These are phyloP conservation scores for Phylloporus sp. DNA, from an alignment of 768 basidiomycete genomes.

Conservation along the genomic window DNA sequence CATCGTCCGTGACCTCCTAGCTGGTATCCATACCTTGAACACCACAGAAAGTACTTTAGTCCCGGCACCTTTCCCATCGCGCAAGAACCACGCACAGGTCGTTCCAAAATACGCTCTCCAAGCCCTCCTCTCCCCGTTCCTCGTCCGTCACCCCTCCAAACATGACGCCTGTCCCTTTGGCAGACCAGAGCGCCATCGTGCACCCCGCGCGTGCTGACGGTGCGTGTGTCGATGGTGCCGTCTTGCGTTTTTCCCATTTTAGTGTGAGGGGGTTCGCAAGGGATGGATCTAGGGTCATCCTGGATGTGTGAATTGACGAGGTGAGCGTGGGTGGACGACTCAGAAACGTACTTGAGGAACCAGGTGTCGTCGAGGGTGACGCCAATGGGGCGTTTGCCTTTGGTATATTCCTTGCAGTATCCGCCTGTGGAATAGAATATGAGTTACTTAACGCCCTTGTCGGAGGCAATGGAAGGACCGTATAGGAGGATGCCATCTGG, in stretches of 20 bases:
- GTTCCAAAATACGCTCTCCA: conserved; percentile 85
- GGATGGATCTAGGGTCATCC: conserved; percentile 29
- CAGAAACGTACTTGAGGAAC: conserved; percentile 62
- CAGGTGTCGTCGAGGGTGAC: conserved; percentile 90
- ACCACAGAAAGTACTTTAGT: background rate
- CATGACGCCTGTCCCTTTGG: conserved; percentile 64
- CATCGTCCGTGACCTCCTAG: conserved; percentile 69
- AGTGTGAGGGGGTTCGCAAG: conserved; percentile 37
- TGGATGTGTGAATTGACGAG: conserved; percentile 6
- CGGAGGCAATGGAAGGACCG: conserved; percentile 38
- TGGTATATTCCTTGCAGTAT: conserved; percentile 85
- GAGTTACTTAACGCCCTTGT: background rate
- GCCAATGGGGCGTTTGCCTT: conserved; percentile 80
- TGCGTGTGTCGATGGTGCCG: conserved; percentile 49
- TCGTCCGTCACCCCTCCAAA: conserved; percentile 91
- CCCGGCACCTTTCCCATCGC: background rate
- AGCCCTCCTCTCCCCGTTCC: conserved; percentile 74
- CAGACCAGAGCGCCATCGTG: conserved; percentile 78
- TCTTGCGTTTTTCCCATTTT: conserved; percentile 87
- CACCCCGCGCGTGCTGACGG: conserved; percentile 74
- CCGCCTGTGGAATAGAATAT: conserved; percentile 49
- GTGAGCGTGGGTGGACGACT: background rate
- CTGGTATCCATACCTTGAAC: conserved; percentile 74
- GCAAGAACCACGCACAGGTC: conserved; percentile 47
- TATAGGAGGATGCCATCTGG: conserved; percentile 76